phyloP scores from a whole-genome alignment of 1,284 basidiomycete genomes.

The Sutorius eximius region DNA sequence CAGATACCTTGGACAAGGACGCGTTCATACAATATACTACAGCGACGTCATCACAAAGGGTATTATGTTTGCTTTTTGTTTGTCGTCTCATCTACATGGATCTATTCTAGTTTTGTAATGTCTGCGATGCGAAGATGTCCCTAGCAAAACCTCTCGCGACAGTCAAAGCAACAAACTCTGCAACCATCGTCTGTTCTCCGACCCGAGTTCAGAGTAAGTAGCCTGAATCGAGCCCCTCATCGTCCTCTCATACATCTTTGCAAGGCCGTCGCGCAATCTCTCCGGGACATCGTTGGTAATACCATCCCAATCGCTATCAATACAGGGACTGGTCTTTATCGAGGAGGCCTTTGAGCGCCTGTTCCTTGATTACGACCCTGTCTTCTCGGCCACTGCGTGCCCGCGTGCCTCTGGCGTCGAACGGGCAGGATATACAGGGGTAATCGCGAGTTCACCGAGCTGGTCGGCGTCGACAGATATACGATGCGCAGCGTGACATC shows the following conservation, averaged over 20 bases:
- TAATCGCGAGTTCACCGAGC: slow-evolving; percentile 90
- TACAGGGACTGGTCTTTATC: slow-evolving; percentile 89
- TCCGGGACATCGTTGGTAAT: slow-evolving; percentile 76
- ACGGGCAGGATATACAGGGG: slow-evolving; percentile 99
- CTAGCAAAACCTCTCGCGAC: slow-evolving; percentile 91
- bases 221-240: not conserved
- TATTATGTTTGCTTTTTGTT: no score
- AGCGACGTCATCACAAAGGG: no score
- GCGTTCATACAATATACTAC: no score
- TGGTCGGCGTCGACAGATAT: slow-evolving; percentile 83
- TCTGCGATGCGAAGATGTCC: no score
- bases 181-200: slow-evolving; percentile 88
- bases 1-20: no score
- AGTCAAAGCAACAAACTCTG: slow-evolving; percentile 87
- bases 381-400: slow-evolving; percentile 94
- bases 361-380: slow-evolving; percentile 93
- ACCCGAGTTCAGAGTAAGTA: slow-evolving; percentile 84
- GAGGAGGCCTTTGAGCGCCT: slow-evolving; percentile 97
- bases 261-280: slow-evolving; percentile 85
- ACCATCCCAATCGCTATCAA: not conserved
- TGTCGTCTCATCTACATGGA: no score
- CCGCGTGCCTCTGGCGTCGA: slow-evolving; percentile 93
- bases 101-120: no score
- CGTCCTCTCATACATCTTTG: not conserved
- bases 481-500: slow-evolving; percentile 75